Conservation (phyloP, 78 protist species). For the Tieghemostelium lacteum region DNA sequence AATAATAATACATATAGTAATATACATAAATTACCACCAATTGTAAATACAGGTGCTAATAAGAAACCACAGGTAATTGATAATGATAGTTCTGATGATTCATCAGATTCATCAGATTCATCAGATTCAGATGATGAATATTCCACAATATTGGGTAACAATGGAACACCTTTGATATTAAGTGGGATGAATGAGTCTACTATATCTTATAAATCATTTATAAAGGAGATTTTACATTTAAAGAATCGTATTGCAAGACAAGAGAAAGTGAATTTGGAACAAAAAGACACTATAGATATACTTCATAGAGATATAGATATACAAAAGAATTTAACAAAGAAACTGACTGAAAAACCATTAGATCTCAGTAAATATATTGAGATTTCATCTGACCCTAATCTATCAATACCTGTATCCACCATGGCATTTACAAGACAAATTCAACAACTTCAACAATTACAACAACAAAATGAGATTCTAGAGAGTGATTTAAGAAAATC, state of each 20-base stretch:
- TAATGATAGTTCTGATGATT: no score
- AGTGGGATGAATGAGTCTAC: slow-evolving; percentile 5
- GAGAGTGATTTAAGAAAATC: slow-evolving; percentile 5
- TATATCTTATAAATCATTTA: slow-evolving; percentile 63
- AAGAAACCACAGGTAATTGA: not conserved
- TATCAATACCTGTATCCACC: slow-evolving; percentile 65
- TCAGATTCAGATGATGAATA: slow-evolving; percentile 9
- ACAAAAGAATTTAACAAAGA: slow-evolving; percentile 18
- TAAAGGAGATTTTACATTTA: slow-evolving; percentile 64
- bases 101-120: no score
- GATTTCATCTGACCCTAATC: slow-evolving; percentile 40
- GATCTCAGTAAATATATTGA: slow-evolving; percentile 34
- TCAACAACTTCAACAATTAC: slow-evolving; percentile 62
- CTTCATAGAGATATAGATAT: slow-evolving; percentile 38
- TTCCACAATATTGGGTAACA: no score
- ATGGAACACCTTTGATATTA: slow-evolving; percentile 52
- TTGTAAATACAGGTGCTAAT: not conserved
- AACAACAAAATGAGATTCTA: slow-evolving; percentile 1
- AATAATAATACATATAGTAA: not conserved
- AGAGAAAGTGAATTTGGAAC: slow-evolving; percentile 28
- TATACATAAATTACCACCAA: not conserved
- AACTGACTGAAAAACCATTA: slow-evolving; percentile 10
- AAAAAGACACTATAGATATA: slow-evolving; percentile 50
- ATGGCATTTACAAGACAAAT: slow-evolving; percentile 74
- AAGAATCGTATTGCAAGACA: slow-evolving; percentile 67